Percentiles rank a stretch among this genome's conserved stretches.
These are phyloP conservation scores for Bimuria novae-zelandiae DNA, from an alignment of 2,329 filamentous ascomycete genomes.

Conservation along the genomic window DNA sequence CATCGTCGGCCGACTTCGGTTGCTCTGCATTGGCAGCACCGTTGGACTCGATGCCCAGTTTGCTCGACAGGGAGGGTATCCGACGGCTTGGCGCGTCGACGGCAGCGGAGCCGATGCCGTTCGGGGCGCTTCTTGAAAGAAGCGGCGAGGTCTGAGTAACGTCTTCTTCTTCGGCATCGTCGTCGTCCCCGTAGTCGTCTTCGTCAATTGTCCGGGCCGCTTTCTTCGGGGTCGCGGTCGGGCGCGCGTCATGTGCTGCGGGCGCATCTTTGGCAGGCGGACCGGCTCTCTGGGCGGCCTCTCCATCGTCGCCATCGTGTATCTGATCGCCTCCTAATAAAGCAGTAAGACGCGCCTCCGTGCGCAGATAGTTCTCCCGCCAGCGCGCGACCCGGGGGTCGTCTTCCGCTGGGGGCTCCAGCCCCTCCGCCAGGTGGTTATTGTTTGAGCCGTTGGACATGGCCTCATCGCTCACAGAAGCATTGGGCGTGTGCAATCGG, in stretches of 20 bases:
- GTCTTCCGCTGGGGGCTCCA: conserved; percentile 51
- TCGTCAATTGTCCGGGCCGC: conserved; percentile 78
- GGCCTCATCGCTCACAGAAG: conserved; percentile 51
- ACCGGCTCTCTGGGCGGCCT: conserved; percentile 25
- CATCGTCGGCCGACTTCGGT: conserved; percentile 79
- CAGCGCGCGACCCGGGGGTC: conserved; percentile 63
- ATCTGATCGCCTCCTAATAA: conserved; percentile 64
- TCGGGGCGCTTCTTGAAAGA: conserved; percentile 58
- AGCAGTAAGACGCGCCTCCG: conserved; percentile 74
- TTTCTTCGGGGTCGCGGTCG: conserved; percentile 67
- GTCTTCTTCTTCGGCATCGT: conserved; percentile 58
- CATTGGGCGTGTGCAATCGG: conserved; percentile 49
- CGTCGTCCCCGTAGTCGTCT: conserved; percentile 84
- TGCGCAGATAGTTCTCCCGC: conserved; percentile 74
- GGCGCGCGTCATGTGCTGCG: conserved; percentile 51
- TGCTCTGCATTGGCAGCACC: conserved; percentile 59
- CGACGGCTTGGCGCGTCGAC: conserved; percentile 69
- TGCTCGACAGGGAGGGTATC: conserved; percentile 69
- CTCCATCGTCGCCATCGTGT: conserved; percentile 28
- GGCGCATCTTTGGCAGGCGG: conserved; percentile 35
- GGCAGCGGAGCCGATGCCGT: conserved; percentile 58
- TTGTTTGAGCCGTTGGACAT: conserved; percentile 46
- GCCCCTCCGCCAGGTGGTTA: conserved; percentile 44
- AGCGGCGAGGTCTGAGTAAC: conserved; percentile 53
- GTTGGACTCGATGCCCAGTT: conserved; percentile 64